Evolutionary conservation across 2,329 filamentous ascomycete species (phyloP), one percentile per base, ranked within the genome.

Genomic region (Botrytis fragariae): DNA sequence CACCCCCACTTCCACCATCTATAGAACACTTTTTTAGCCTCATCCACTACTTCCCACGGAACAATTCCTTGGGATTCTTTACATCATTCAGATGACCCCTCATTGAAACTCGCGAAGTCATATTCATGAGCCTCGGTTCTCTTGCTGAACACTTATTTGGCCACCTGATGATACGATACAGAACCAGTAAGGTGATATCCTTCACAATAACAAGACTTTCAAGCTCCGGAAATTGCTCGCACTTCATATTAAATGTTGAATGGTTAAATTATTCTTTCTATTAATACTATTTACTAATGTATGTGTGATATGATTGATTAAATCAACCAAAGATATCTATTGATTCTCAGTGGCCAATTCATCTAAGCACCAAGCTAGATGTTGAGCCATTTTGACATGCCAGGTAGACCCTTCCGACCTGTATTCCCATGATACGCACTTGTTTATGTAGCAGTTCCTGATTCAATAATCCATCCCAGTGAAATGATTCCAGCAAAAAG

Each of bases 241-340:
- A 14, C 35, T 39, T 18, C 32, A 8, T 14, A 6, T 51, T 6
- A 44, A 32, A 69, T 16, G 39, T 10, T 22, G 6, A 45, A 37
- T 62, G 10, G 9, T 18, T 45, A 22, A 37, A 14, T 45, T 20
- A 62, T 70, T 37, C 44, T 42, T 44, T 29, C 14, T 72, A 72
- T 72, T 72, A 57, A 72, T 72, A 67, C 48, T 72, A 72, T 54
- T 59, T 59, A 32, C 48, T 69, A 32, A 9, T 57, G 37, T 32
- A 29, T 67, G 45, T 39, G 25, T 68, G 48, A 68, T 69, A 69
- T 69, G 48, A 69, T 69, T 69, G 65, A 44, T 57, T 8, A 32
- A 42, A 45, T 45, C 45, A 42, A 59, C 9, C 35, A 69, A 57
- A 57, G 48, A 69, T 32, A 16, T 72, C 60, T 67, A 72, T 59